These are phyloP conservation scores for Kernera saxatilis DNA, from an alignment of 345 rosid genomes.

Conservation along the genomic window DNA sequence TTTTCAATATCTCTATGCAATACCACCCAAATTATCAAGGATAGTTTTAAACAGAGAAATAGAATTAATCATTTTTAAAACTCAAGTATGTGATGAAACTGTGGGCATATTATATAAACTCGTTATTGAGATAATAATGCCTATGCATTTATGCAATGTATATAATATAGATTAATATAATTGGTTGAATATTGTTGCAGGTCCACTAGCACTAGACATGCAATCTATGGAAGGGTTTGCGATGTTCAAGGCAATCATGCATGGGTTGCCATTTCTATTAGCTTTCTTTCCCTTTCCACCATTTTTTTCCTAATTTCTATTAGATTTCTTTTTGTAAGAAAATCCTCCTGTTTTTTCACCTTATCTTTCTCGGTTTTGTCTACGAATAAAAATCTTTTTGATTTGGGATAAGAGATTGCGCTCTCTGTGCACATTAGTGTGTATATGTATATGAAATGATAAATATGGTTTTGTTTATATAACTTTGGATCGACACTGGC, in stretches of 20 bases:
- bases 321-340: not conserved
- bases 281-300: conserved; percentile 8
- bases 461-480: not conserved
- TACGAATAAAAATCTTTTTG: conserved; percentile 24
- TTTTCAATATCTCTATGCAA: not conserved
- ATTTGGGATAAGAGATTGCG: conserved; percentile 24
- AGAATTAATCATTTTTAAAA: not conserved
- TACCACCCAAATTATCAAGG: not conserved
- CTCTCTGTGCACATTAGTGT: not conserved
- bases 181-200: conserved; percentile 1
- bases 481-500: not conserved
- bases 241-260: conserved; percentile 34
- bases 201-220: conserved; percentile 31
- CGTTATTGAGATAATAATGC: conserved; percentile 24
- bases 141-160: conserved; percentile 18
- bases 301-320: not conserved
- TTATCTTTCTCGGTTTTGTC: conserved; percentile 17
- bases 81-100: conserved; percentile 16
- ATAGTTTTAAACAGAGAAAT: not conserved
- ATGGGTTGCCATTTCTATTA: conserved; percentile 28
- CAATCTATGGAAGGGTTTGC: conserved; percentile 27
- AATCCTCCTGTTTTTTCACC: not conserved
- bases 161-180: not conserved
- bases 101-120: conserved; percentile 29
- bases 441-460: not conserved